A percentile compares a stretch with the other conserved stretches of the same genome.
Conservation (phyloP, 2,329 filamentous ascomycete genomes). For the Aschersonia sp. region DNA sequence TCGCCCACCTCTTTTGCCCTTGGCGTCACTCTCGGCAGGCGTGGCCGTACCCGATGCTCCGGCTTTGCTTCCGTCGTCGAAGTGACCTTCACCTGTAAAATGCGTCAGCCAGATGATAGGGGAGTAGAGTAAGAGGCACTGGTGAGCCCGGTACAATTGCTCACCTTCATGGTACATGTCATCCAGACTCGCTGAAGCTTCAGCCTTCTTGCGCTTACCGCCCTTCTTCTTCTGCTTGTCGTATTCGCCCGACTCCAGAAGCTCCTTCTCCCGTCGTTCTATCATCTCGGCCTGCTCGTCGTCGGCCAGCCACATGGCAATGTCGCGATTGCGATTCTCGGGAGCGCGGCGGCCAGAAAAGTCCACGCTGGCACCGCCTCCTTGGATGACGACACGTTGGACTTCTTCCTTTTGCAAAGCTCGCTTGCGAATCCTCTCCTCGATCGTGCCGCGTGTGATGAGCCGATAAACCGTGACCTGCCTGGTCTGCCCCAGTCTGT, state of each 20-base stretch:
- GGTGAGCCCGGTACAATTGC: slow-evolving; percentile 19
- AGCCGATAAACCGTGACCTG: slow-evolving; percentile 97
- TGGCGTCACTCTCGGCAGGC: slow-evolving; percentile 46
- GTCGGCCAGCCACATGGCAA: slow-evolving; percentile 96
- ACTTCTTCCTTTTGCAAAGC: slow-evolving; percentile 98
- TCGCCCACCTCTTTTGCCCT: slow-evolving; percentile 37
- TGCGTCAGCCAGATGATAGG: not conserved
- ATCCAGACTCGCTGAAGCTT: slow-evolving; percentile 56
- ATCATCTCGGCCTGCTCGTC: slow-evolving; percentile 92
- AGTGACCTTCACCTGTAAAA: slow-evolving; percentile 74
- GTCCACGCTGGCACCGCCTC: slow-evolving; percentile 81
- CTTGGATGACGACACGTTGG: slow-evolving; percentile 89
- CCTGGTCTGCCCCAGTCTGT: slow-evolving; percentile 88
- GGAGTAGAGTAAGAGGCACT: not conserved
- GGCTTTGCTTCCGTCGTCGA: slow-evolving; percentile 71
- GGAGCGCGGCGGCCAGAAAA: slow-evolving; percentile 81
- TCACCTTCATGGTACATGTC: slow-evolving; percentile 98
- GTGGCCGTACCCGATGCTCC: slow-evolving; percentile 65
- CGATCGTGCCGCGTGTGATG: slow-evolving; percentile 91
- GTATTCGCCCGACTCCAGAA: slow-evolving; percentile 56
- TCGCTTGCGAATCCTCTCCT: slow-evolving; percentile 93
- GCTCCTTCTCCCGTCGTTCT: slow-evolving; percentile 79
- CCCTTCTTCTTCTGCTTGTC: slow-evolving; percentile 52
- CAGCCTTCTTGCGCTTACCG: slow-evolving; percentile 38
- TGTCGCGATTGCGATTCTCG: slow-evolving; percentile 93